A percentile compares a stretch with the other conserved stretches of the same genome.
phyloP scores from a whole-genome alignment of 192 early-diverging fungal species.

The Jimgerdemannia lactiflua region DNA sequence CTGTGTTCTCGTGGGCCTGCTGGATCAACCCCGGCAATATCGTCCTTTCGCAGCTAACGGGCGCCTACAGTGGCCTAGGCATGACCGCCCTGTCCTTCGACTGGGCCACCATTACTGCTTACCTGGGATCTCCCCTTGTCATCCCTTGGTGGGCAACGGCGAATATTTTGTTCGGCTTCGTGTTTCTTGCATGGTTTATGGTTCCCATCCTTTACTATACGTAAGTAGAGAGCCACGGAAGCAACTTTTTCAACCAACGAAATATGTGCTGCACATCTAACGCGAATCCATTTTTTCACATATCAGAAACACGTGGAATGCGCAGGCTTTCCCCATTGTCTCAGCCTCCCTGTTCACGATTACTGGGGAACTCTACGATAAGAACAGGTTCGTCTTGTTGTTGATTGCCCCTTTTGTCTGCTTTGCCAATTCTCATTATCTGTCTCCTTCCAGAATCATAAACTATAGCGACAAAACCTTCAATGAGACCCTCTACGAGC shows the following conservation, averaged over 20 bases:
- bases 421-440: slow-evolving; percentile 38
- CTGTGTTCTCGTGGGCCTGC: slow-evolving; percentile 42
- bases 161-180: slow-evolving; percentile 38
- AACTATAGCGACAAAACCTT: slow-evolving; percentile 31
- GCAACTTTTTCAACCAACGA: slow-evolving; percentile 33
- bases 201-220: slow-evolving; percentile 29
- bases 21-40: slow-evolving; percentile 35
- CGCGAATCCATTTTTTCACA: slow-evolving; percentile 13
- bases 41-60: slow-evolving; percentile 27
- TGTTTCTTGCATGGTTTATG: slow-evolving; percentile 33
- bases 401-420: slow-evolving; percentile 46
- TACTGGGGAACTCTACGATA: slow-evolving; percentile 32
- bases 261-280: slow-evolving; percentile 28
- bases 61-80: slow-evolving; percentile 28
- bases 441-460: slow-evolving; percentile 35
- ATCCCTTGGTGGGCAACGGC: slow-evolving; percentile 32
- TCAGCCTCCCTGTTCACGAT: slow-evolving; percentile 31
- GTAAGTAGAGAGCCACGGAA: slow-evolving; percentile 25
- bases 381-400: slow-evolving; percentile 3
- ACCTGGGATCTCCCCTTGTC: slow-evolving; percentile 25
- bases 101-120: slow-evolving; percentile 32
- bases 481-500: slow-evolving; percentile 37
- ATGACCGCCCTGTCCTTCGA: slow-evolving; percentile 34
- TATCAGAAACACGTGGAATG: slow-evolving; percentile 46
- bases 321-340: slow-evolving; percentile 38